Base-by-base conservation (phyloP, 208 protist species). In the Leishmania gerbilli region DNA sequence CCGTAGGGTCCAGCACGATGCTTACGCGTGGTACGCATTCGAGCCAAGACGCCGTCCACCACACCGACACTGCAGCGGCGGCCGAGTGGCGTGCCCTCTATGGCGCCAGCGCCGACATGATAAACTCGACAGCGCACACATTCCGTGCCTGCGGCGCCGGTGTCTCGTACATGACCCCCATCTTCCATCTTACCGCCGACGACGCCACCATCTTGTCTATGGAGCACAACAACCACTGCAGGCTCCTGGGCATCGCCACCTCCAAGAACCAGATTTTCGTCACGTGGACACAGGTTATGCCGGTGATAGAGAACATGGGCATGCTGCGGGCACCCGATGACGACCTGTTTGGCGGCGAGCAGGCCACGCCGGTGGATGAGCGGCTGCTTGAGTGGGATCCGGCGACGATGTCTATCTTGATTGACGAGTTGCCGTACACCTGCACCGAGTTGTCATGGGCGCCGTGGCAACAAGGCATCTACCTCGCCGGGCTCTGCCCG, bases 181-280 rank as follows among this genome's bases (percentile, higher is more conserved):
- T 97, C 76, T 95, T 97, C 72, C 91, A 96, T 81, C 90, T 96
- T 67, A 91, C 89, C 13, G 85, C 92, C 13, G 81, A 92, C 79
- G 90, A 96, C 78, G 87, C 89, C 6, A 90, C 87, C 27, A 95
- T 97, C 56, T 27, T 93, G 1, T 90, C 92, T n/a, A 96, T 97
- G 92, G 91, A 96, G 85, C 90, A 97, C 83, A 96, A 95, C 81
- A 94, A 91, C 78, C 92, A 96, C 74, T 92, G 87, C 79, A 94
- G 95, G 72, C 87, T 96, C 8, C 82, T 96, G 45, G 94, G 89
- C 58, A 86, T 96, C 53, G 84, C 92, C 13, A 95, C 94, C 1
- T 96, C 92, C 34, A 88, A 81, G 71, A 89, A 94, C 40, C 91
- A 97, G 71, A 79, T 97, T 40, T 85, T 93, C 76, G 91, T 96